Conservation (phyloP, 306 rosid genomes). For the Calophaca sinica region DNA sequence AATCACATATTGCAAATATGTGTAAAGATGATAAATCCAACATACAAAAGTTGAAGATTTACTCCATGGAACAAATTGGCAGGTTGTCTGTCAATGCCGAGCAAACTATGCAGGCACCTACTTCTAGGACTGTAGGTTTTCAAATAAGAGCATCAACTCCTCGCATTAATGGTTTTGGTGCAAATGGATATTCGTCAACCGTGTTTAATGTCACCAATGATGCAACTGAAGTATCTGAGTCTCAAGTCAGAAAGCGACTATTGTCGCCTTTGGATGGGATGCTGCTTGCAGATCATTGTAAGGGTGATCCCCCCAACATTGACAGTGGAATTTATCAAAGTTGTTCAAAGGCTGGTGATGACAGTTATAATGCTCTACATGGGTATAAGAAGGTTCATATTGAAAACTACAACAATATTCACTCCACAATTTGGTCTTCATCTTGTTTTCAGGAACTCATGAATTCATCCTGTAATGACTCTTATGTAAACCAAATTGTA, state of each 20-base stretch:
- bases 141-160: constrained; percentile 54
- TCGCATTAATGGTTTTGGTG: constrained; percentile 35
- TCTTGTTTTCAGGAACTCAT: constrained; percentile 54
- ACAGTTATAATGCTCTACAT: constrained; percentile 45
- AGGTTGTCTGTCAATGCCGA: constrained; percentile 53
- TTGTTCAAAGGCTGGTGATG: constrained; percentile 39
- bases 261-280: constrained; percentile 68
- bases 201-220: constrained; percentile 43
- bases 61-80: constrained; percentile 50
- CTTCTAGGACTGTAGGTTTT: constrained; percentile 72
- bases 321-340: constrained; percentile 47
- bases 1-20: constrained; percentile 46
- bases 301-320: constrained; percentile 55
- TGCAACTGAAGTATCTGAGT: constrained; percentile 48
- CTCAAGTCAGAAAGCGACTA: constrained; percentile 54
- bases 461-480: constrained; percentile 46
- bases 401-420: constrained; percentile 40
- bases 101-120: constrained; percentile 52
- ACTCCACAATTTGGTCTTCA: constrained; percentile 52
- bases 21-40: constrained; percentile 51
- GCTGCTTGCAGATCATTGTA: constrained; percentile 56
- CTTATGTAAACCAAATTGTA: constrained; percentile 43
- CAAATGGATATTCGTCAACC: constrained; percentile 50
- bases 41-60: constrained; percentile 55
- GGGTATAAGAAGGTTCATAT: constrained; percentile 64